Evolutionary conservation across 1,284 basidiomycete genomes (phyloP), one percentile per base, ranked within the genome.

Genomic region (Ceratobasidium sp.): DNA sequence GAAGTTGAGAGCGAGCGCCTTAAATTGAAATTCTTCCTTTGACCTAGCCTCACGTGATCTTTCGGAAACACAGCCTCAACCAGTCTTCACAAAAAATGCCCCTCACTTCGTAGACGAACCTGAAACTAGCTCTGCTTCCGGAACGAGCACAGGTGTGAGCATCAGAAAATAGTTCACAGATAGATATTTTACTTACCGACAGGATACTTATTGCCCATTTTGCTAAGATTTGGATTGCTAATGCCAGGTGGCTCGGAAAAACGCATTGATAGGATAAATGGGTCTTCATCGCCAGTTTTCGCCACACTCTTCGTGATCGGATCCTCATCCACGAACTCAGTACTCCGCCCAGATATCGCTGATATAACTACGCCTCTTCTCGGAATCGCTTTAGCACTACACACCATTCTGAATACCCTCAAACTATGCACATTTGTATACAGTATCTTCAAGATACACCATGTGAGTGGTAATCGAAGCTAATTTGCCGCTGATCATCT

Each of bases 11-110:
- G n/a, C 15, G 53, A 61, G 70, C 20, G 40, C 39, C 55, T 44
- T 61, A 6, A 26, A 61, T 61, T 72, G 70, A 42, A 72, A 72
- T 46, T 33, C 42, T 55, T 69, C 49, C 49, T 58, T 72, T 72
- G 12, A 58, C 9, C 7, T 2, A n/a, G 3, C 9, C 12, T 28
- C 55, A 72, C 56, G 70, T 60, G 40, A 68, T 46, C 42, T 13
- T 49, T 9, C n/a, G 33, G 1, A 33, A 7, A 26, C 70, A 72
- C 70, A 42, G 70, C 70, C 70, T n/a, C n/a, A n/a, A n/a, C n/a
- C n/a, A n/a, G n/a, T 33, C 7, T 33, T 9, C 46, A 9, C 46
- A 49, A 49, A 49, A 51, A 20, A 15, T 18, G 56, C 20, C 12
- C 28, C 56, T 28, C 7, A 26, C 56, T n/a, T n/a, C n/a, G 33